phyloP scores from a whole-genome alignment of 1,284 basidiomycete species.

The Ganoderma multipileum region DNA sequence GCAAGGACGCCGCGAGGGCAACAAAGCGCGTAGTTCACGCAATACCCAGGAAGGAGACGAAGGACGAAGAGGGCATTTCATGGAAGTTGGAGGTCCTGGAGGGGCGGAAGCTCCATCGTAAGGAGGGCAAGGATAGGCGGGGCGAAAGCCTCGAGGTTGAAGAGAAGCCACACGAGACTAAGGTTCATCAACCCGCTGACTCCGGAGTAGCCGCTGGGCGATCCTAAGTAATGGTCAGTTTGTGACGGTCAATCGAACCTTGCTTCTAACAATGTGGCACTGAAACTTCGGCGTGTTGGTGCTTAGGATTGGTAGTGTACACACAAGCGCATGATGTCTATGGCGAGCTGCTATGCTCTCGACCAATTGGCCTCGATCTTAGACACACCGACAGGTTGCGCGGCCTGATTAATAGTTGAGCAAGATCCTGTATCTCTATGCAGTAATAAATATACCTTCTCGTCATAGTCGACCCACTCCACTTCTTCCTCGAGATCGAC shows the following conservation, averaged over 20 bases:
- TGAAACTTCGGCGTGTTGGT: not conserved
- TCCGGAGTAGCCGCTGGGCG: not conserved
- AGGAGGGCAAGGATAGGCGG: not conserved
- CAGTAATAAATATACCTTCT: slow-evolving; percentile 58
- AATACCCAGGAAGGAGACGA: not conserved
- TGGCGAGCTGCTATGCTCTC: slow-evolving; percentile 53
- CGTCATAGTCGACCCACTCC: slow-evolving; percentile 86
- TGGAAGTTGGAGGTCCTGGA: slow-evolving; percentile 30
- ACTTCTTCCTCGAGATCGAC: slow-evolving; percentile 62
- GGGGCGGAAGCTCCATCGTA: slow-evolving; percentile 19
- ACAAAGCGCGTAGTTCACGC: slow-evolving; percentile 11
- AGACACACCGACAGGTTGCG: slow-evolving; percentile 69
- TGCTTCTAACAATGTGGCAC: not conserved
- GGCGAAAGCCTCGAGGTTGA: not conserved
- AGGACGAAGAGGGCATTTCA: not conserved
- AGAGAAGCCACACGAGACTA: not conserved
- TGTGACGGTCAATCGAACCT: not conserved
- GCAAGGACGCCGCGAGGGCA: slow-evolving; percentile 33
- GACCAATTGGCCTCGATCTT: slow-evolving; percentile 68
- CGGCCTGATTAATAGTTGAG: slow-evolving; percentile 49
- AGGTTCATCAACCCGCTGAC: not conserved
- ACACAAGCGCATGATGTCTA: not conserved
- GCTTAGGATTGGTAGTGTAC: slow-evolving; percentile 13
- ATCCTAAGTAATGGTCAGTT: not conserved
- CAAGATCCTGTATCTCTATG: not conserved